A percentile compares a stretch with the other conserved stretches of the same genome.
phyloP scores from a whole-genome alignment of 1,284 basidiomycete genomes.

The Pseudozyma thailandica region DNA sequence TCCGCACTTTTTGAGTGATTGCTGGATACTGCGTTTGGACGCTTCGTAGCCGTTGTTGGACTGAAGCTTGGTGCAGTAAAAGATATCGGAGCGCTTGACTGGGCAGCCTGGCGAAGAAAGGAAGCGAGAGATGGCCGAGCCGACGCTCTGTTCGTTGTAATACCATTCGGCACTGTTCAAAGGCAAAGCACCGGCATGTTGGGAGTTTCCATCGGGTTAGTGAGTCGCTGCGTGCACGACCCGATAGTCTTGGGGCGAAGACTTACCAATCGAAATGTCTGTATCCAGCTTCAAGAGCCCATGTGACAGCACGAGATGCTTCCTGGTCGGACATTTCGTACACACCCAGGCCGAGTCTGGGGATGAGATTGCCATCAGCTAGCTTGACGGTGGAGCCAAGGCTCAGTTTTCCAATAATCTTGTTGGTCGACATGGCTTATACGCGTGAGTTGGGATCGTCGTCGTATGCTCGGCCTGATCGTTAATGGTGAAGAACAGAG shows the following conservation, averaged over 20 bases:
- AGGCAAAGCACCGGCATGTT: too few species aligned
- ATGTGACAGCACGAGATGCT: slow-evolving; percentile 27
- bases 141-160: slow-evolving; percentile 30
- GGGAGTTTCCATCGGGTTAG: too few species aligned
- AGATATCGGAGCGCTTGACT: slow-evolving; percentile 19
- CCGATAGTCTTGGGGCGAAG: background rate
- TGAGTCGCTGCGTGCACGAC: too few species aligned
- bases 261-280: slow-evolving; percentile 34
- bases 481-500: too few species aligned
- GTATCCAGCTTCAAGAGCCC: slow-evolving; percentile 38
- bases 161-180: slow-evolving; percentile 35
- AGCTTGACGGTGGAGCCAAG: slow-evolving; percentile 20
- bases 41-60: slow-evolving; percentile 39
- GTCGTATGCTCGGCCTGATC: too few species aligned
- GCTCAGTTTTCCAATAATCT: slow-evolving; percentile 3
- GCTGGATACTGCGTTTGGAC: slow-evolving; percentile 30
- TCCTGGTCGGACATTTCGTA: slow-evolving; percentile 30
- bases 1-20: slow-evolving; percentile 29
- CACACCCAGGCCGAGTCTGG: slow-evolving; percentile 24
- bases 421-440: too few species aligned
- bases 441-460: too few species aligned
- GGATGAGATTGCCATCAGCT: slow-evolving; percentile 23
- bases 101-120: slow-evolving; percentile 11
- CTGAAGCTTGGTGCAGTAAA: slow-evolving; percentile 32
- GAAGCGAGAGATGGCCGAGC: slow-evolving; percentile 13